phyloP scores from a whole-genome alignment of 257 asterid genomes.

The Scutellaria galericulata region DNA sequence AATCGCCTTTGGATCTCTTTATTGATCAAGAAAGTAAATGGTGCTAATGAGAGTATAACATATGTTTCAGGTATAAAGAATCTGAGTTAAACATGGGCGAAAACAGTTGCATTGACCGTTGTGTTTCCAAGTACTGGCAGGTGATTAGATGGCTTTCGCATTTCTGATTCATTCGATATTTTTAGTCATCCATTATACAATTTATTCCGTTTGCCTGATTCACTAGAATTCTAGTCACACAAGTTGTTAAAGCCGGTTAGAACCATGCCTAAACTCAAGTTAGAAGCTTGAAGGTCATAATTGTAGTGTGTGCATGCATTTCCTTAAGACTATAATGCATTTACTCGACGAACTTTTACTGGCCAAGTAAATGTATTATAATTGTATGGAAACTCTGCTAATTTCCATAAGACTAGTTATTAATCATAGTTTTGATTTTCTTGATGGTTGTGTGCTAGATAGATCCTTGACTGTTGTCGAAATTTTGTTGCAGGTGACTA shows the following conservation, averaged over 20 bases:
- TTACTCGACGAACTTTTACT: background rate
- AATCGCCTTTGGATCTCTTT: background rate
- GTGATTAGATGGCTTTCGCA: conserved; percentile 24
- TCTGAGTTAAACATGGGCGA: conserved; percentile 93
- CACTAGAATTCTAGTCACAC: background rate
- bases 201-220: background rate
- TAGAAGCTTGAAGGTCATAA: background rate
- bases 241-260: background rate
- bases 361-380: background rate
- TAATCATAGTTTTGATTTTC: too few species aligned
- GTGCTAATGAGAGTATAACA: background rate
- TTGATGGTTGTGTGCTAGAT: background rate
- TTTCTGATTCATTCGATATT: conserved; percentile 10
- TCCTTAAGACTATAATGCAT: background rate
- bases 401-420: too few species aligned
- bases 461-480: background rate
- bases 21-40: background rate
- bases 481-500: conserved; percentile 70
- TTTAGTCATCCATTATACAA: background rate
- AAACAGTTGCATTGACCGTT: conserved; percentile 87
- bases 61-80: conserved; percentile 69
- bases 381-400: too few species aligned
- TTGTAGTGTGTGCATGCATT: background rate
- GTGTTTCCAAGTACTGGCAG: conserved; percentile 88
- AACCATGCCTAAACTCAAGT: background rate